These are phyloP conservation scores for Arachnopeziza araneosa DNA, from an alignment of 2,329 filamentous ascomycete genomes.

Conservation along the genomic window DNA sequence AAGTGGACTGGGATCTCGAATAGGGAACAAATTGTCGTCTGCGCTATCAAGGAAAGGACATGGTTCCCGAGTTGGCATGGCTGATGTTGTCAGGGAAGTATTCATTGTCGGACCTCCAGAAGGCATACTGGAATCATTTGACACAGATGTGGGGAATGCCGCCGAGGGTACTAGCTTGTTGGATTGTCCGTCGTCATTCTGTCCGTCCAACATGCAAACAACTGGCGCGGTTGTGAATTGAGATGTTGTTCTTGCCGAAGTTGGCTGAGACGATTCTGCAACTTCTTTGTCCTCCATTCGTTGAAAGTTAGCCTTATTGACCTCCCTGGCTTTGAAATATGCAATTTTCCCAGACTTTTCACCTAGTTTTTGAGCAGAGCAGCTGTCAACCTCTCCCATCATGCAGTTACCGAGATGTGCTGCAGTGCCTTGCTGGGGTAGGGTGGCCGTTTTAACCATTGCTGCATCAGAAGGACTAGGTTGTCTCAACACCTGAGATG, in stretches of 20 bases:
- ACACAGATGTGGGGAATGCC: not conserved
- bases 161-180: not conserved
- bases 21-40: constrained; percentile 1
- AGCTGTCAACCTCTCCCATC: constrained; percentile 6
- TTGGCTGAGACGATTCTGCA: not conserved
- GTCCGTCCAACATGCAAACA: not conserved
- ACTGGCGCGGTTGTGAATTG: not conserved
- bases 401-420: not conserved
- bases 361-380: constrained; percentile 17
- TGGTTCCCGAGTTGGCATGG: constrained; percentile 7
- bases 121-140: constrained; percentile 1
- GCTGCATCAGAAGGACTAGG: constrained; percentile 36
- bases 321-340: constrained; percentile 30
- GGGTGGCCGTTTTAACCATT: constrained; percentile 28
- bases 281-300: not conserved
- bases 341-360: constrained; percentile 26
- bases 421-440: not conserved
- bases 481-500: constrained; percentile 14
- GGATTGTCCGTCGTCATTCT: not conserved
- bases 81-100: constrained; percentile 5
- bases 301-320: constrained; percentile 21
- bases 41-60: constrained; percentile 13
- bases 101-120: not conserved
- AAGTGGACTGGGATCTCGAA: constrained; percentile 15
- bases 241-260: not conserved